phyloP scores from a whole-genome alignment of 73 alveolate species.

The Blepharisma stoltei region DNA sequence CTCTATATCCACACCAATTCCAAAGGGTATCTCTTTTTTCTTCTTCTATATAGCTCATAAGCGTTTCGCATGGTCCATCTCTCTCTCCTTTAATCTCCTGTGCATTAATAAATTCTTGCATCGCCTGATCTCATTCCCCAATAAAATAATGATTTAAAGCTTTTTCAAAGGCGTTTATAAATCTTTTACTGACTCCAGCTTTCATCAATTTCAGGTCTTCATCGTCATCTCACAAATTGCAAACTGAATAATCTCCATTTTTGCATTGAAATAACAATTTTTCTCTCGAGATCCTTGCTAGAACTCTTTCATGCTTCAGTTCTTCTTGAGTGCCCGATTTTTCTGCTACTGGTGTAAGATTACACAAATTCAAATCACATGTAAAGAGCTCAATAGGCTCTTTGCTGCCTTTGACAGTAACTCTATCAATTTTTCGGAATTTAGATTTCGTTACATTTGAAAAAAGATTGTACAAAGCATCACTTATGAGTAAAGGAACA shows the following conservation, averaged over 20 bases:
- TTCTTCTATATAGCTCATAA: slow-evolving; percentile 43
- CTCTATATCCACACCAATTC: slow-evolving; percentile 34
- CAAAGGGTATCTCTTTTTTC: slow-evolving; percentile 29
- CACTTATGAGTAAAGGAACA: slow-evolving; percentile 62
- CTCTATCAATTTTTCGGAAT: slow-evolving; percentile 65
- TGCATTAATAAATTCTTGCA: slow-evolving; percentile 63
- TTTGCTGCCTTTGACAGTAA: slow-evolving; percentile 67
- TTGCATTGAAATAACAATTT: neutral
- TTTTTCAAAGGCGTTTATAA: slow-evolving; percentile 50
- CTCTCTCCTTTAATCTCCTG: slow-evolving; percentile 45
- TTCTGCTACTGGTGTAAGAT: neutral
- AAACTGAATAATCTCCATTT: slow-evolving; percentile 26
- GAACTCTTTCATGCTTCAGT: neutral
- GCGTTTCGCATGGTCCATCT: slow-evolving; percentile 57
- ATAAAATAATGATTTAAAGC: slow-evolving; percentile 74
- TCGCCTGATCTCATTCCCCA: slow-evolving; percentile 86
- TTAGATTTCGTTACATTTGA: slow-evolving; percentile 34
- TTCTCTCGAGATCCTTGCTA: slow-evolving; percentile 16
- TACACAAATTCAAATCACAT: slow-evolving; percentile 47
- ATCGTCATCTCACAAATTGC: slow-evolving; percentile 53
- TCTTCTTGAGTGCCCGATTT: neutral
- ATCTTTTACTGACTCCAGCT: slow-evolving; percentile 64
- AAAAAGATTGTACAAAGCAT: slow-evolving; percentile 42
- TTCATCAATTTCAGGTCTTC: slow-evolving; percentile 73
- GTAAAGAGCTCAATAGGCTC: slow-evolving; percentile 65